Evolutionary conservation across 2,329 filamentous ascomycete species (phyloP).

Genomic region (Beauveria caledonica): DNA sequence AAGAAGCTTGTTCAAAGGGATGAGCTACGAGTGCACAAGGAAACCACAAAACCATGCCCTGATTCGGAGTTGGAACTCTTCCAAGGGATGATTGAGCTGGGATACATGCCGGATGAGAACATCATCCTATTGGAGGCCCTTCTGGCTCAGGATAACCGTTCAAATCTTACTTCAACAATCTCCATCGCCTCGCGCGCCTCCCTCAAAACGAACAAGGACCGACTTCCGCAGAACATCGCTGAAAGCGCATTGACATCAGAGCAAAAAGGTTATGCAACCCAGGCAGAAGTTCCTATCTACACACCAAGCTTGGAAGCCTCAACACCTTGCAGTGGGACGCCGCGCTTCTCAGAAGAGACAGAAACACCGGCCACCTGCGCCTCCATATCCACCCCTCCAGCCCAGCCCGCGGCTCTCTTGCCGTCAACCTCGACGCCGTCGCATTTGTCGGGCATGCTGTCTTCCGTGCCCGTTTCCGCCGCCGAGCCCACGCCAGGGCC

Average conservation of each 20-base stretch:
- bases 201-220: background rate
- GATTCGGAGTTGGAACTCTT: constrained; percentile 18
- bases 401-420: constrained; percentile 3
- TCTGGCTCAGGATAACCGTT: too few species aligned
- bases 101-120: too few species aligned
- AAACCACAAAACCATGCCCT: too few species aligned
- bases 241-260: background rate
- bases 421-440: constrained; percentile 2
- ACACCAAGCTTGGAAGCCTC: background rate
- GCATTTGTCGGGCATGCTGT: background rate
- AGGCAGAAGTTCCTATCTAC: background rate
- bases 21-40: too few species aligned
- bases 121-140: too few species aligned
- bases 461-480: background rate
- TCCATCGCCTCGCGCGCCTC: background rate
- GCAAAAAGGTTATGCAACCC: background rate
- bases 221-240: background rate
- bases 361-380: background rate
- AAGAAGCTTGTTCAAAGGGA: too few species aligned
- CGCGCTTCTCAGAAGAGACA: background rate
- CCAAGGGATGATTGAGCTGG: background rate
- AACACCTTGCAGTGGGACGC: background rate
- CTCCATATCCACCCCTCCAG: background rate
- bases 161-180: background rate
- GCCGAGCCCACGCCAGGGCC: background rate